Evolutionary conservation across 345 rosid species (phyloP), one percentile per base, ranked within the genome.

Genomic region (Hypericum androsaemum): DNA sequence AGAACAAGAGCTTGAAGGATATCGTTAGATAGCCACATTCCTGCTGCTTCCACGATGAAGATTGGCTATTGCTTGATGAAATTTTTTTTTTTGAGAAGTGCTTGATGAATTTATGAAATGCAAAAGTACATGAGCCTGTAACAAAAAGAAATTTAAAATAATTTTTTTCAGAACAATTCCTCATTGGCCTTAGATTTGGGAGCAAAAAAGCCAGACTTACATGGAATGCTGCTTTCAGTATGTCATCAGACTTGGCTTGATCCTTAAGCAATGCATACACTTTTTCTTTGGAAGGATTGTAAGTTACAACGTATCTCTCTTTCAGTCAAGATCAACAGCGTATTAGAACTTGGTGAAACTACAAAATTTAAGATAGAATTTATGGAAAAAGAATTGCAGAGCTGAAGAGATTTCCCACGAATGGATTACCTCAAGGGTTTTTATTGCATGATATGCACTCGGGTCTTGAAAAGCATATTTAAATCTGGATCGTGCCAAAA

Each of bases 401-500:
- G 7, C 6, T 3, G 4, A 47, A 39, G n/a, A n/a, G n/a, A n/a
- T n/a, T n/a, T n/a, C n/a, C 42, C 1, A 1, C 45, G 46, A 61
- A 47, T 6, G 9, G 41, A 66, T 41, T 73, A 83, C 96, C 71
- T 88, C 82, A 41, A 92, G 87, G 64, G 98, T 82, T 62, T 83
- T 74, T 53, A 85, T 56, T 28, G 86, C 74, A 47, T 85, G 71
- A 77, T 77, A 92, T 37, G 88, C 74, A 61, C 57, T 65, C 16
- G 97, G 95, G 57, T 92, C 97, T 67, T 85, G 97, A 68, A 92
- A 92, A 22, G 98, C 98, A 59, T 92, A 97, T 75, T 77, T 92
- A 72, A 92, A 88, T 65, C 95, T 79, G 7, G 97, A 75, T 58
- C 98, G 97, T 92, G 75, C 62, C 53, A 67, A 74, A 37, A 5